Evolutionary conservation across 164 flowering plant species (phyloP).

Genomic region (Nymphaea thermarum): DNA sequence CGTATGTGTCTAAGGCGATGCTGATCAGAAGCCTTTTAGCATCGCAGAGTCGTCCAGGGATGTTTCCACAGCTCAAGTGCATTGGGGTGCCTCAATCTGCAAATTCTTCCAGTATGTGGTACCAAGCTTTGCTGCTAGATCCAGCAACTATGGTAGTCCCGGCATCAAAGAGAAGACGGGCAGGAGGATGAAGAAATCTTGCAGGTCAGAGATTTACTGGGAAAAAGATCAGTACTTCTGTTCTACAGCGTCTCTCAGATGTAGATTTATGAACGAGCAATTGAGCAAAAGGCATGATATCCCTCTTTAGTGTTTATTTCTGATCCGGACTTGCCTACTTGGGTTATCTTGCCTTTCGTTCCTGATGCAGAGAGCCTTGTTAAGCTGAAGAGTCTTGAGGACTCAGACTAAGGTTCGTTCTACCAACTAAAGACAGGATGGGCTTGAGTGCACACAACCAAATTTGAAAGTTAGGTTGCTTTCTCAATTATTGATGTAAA

Average conservation of each 20-base stretch:
- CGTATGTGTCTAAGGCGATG: not conserved
- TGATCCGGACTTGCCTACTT: not conserved
- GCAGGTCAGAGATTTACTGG: not conserved
- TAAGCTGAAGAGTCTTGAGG: not conserved
- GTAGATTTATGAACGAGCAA: not conserved
- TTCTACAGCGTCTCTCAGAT: not conserved
- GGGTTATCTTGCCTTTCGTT: not conserved
- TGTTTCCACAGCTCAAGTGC: not conserved
- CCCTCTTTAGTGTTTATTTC: not conserved
- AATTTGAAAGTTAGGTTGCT: not conserved
- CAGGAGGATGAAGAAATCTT: not conserved
- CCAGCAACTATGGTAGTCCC: not conserved
- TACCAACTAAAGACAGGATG: not conserved
- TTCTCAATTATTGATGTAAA: too few relatives aligned
- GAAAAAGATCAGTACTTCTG: not conserved
- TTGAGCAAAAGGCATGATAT: not conserved
- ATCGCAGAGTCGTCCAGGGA: not conserved
- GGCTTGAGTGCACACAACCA: not conserved
- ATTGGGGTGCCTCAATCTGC: not conserved
- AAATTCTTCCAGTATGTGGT: not conserved
- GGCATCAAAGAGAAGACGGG: not conserved
- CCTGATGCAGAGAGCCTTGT: not conserved
- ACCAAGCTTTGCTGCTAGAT: not conserved
- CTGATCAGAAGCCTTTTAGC: not conserved
- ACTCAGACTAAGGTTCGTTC: not conserved